These are phyloP conservation scores for Kuraishia capsulata DNA, from an alignment of 805 yeast genomes.

Conservation along the genomic window DNA sequence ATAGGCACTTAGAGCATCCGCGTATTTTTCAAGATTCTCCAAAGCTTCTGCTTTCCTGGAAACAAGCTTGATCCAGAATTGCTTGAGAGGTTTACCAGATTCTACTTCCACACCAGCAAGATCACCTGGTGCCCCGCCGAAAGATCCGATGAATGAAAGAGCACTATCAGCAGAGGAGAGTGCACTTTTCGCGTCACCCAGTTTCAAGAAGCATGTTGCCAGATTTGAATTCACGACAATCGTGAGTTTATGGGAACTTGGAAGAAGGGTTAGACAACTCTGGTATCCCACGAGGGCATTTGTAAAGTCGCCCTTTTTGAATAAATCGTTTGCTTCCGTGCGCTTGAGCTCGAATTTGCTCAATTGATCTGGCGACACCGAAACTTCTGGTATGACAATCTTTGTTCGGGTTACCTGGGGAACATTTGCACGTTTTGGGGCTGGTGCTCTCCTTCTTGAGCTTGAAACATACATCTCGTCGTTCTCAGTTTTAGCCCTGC, in stretches of 20 bases:
- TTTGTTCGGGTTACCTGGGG: slow-evolving; percentile 2
- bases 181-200: slow-evolving; percentile 60
- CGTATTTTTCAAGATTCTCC: slow-evolving; percentile 68
- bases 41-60: slow-evolving; percentile 73
- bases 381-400: slow-evolving; percentile 7
- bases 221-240: slow-evolving; percentile 71
- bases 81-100: slow-evolving; percentile 45
- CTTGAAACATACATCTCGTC: slow-evolving; percentile 16
- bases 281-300: slow-evolving; percentile 55
- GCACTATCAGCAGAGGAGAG: slow-evolving; percentile 38
- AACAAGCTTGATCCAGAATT: slow-evolving; percentile 66
- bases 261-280: slow-evolving; percentile 39
- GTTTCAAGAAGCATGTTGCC: slow-evolving; percentile 53
- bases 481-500: slow-evolving; percentile 7
- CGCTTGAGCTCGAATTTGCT: slow-evolving; percentile 37
- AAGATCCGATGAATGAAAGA: slow-evolving; percentile 26
- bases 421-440: slow-evolving; percentile 3
- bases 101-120: slow-evolving; percentile 29
- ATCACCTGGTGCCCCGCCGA: slow-evolving; percentile 11
- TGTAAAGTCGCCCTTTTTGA: slow-evolving; percentile 75
- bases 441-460: slow-evolving; percentile 16
- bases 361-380: slow-evolving; percentile 13
- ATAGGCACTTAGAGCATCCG: slow-evolving; percentile 55
- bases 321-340: slow-evolving; percentile 51
- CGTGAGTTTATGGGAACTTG: slow-evolving; percentile 53